These are phyloP conservation scores for Limonium bicolor DNA, from an alignment of 148 eudicot genomes.

Conservation along the genomic window DNA sequence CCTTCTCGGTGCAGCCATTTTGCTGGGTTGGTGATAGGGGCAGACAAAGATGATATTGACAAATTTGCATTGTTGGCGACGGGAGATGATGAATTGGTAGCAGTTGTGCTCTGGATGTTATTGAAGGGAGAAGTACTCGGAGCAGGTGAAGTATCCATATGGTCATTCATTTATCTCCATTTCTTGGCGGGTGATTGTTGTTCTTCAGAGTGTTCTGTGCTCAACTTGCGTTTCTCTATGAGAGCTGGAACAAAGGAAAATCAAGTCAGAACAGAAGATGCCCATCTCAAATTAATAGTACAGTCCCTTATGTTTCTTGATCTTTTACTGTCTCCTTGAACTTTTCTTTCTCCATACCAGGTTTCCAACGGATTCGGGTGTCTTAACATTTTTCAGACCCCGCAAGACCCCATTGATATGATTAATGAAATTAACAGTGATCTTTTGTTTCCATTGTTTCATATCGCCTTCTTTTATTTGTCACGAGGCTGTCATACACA, in stretches of 20 bases:
- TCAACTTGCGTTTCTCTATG: slow-evolving; percentile 47
- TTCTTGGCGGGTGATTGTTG: slow-evolving; percentile 38
- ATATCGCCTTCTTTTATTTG: too few relatives aligned
- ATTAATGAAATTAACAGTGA: neutral
- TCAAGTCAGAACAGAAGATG: neutral
- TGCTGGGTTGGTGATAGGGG: neutral
- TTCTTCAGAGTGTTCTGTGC: slow-evolving; percentile 20
- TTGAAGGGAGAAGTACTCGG: slow-evolving; percentile 19
- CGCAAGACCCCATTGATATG: neutral
- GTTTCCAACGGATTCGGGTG: neutral
- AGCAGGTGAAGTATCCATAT: slow-evolving; percentile 8
- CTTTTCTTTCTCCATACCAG: too few relatives aligned
- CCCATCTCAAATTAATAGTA: neutral
- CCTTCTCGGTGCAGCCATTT: slow-evolving; percentile 6
- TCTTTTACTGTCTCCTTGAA: too few relatives aligned
- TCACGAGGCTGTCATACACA: too few relatives aligned
- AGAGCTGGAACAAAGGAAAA: slow-evolving; percentile 11
- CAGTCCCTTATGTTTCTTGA: too few relatives aligned
- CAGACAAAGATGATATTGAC: slow-evolving; percentile 16
- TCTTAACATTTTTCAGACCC: neutral
- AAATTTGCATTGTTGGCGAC: slow-evolving; percentile 7
- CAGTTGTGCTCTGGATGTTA: slow-evolving; percentile 9
- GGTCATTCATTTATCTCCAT: slow-evolving; percentile 26
- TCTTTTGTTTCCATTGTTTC: too few relatives aligned
- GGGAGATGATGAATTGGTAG: neutral